phyloP scores from a whole-genome alignment of 345 rosid genomes.

The Citrus sp. region DNA sequence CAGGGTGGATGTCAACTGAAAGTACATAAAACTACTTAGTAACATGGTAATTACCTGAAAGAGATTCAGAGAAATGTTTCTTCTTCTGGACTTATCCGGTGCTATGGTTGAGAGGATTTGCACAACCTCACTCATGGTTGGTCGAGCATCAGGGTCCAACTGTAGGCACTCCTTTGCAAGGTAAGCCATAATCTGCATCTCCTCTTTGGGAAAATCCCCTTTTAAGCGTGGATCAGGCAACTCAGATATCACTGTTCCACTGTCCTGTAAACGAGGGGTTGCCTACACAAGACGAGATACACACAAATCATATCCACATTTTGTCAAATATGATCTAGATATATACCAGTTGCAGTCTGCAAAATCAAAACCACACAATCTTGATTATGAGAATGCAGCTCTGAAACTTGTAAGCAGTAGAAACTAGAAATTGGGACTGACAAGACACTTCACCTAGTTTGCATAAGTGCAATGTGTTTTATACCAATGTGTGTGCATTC shows the following conservation, averaged over 20 bases:
- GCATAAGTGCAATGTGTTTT: not conserved
- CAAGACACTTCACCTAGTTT: not conserved
- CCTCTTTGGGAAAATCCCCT: slow-evolving; percentile 75
- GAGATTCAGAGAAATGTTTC: slow-evolving; percentile 60
- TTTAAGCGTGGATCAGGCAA: slow-evolving; percentile 79
- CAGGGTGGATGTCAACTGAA: not conserved
- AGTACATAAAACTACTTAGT: not conserved
- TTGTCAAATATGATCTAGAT: not conserved
- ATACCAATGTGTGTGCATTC: not conserved
- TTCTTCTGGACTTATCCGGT: slow-evolving; percentile 68
- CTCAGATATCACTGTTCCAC: slow-evolving; percentile 57
- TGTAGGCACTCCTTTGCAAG: slow-evolving; percentile 91
- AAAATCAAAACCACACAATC: not conserved
- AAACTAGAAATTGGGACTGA: not conserved
- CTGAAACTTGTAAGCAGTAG: not conserved
- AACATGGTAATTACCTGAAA: slow-evolving; percentile 45
- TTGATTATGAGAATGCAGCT: not conserved
- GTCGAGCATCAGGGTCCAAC: slow-evolving; percentile 86
- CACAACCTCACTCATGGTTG: slow-evolving; percentile 96
- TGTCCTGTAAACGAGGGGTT: slow-evolving; percentile 72
- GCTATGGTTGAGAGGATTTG: slow-evolving; percentile 88
- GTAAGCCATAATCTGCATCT: slow-evolving; percentile 91
- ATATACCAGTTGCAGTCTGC: not conserved
- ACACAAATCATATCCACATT: slow-evolving; percentile 1
- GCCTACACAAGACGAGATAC: slow-evolving; percentile 44